Base-by-base conservation (phyloP, 2,329 filamentous ascomycete genomes). In the Cladophialophora bantiana region DNA sequence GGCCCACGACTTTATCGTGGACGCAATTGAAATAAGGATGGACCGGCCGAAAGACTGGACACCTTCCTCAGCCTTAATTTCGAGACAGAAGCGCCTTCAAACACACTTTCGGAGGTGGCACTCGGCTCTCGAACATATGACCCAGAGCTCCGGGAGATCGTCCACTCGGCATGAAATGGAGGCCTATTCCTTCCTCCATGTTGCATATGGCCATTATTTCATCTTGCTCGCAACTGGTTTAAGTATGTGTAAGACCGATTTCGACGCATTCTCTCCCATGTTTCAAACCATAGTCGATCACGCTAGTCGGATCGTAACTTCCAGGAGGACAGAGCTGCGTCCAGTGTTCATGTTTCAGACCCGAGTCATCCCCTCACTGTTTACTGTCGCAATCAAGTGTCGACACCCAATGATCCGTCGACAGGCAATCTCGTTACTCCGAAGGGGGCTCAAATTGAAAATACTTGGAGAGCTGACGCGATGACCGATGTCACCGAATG, bases 331-430 rank as follows among this genome's bases (percentile, higher is more conserved):
- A 53, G 57, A 36, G 40, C 42, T 18, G 38, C 55, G 62, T 20
- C 62, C 62, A 7, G 48, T 65, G 7, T 68, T 68, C 53, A 34
- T 63, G 20, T 62, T 68, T 13, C 62, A 68, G 32, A 61, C 65
- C n/a, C 67, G 67, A 40, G 48, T 70, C n/a, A 66, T 70, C n/a
- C 66, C 68, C 2, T 42, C 58, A 10, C 60, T 70, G 12, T 56
- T 48, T 15, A 59, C 61, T 9, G 56, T 65, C 12, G 66, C 55
- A 9, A 55, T 36, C 20, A 66, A 59, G 59, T 70, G 68, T 40
- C 62, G 68, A 7, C 40, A 70, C 32, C 68, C 68, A 1, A 50
- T 50, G 13, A 54, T 70, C 26, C 68, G 66, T 15, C 68, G 68
- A 57, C 40, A 61, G 45, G 68, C 68, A 7, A 38, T 68, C 9